phyloP scores from a whole-genome alignment of 2,329 filamentous ascomycete genomes.

The Nectriaceae sp. region DNA sequence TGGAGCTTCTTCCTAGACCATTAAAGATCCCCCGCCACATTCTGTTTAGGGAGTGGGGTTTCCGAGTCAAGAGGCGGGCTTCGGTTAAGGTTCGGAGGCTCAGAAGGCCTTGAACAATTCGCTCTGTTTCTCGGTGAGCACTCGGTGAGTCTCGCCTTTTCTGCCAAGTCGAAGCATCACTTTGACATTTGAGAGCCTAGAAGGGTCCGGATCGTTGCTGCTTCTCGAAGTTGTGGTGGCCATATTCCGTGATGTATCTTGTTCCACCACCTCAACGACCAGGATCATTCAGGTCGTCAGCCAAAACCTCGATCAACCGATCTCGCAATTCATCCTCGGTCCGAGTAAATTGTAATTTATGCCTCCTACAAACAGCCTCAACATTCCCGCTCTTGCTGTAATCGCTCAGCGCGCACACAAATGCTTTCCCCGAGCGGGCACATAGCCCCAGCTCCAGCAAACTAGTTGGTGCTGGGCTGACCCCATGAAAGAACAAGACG shows the following conservation, averaged over 20 bases:
- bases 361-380: conserved; percentile 54
- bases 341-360: conserved; percentile 46
- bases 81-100: not conserved
- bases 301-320: not conserved
- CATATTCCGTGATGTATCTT: too few relatives aligned
- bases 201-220: too few relatives aligned
- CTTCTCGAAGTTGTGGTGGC: too few relatives aligned
- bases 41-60: not conserved
- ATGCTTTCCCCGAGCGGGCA: conserved; percentile 43
- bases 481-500: conserved; percentile 57
- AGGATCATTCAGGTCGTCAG: not conserved
- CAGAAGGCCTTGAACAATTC: not conserved
- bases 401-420: conserved; percentile 54
- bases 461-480: conserved; percentile 56
- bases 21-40: not conserved
- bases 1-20: too few relatives aligned
- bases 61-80: not conserved
- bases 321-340: conserved; percentile 42
- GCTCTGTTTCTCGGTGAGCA: not conserved
- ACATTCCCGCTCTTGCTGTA: conserved; percentile 65
- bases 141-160: not conserved
- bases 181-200: too few relatives aligned
- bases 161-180: too few relatives aligned
- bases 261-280: not conserved
- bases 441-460: conserved; percentile 63